Evolutionary conservation across 306 rosid species (phyloP).

Genomic region (Clitoria ternatea): DNA sequence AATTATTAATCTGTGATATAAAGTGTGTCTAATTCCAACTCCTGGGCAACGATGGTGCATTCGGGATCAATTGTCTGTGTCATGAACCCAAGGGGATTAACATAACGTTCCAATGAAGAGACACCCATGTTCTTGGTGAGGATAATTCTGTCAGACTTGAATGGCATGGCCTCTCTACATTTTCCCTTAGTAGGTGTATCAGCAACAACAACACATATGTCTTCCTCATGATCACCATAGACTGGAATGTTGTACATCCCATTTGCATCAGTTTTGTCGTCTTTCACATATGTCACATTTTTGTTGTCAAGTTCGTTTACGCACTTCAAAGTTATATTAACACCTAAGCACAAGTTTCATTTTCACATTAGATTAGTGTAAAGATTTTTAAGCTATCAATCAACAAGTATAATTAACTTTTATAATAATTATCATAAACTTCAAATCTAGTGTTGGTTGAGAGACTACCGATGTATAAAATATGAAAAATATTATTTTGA

Average conservation of each 20-base stretch:
- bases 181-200: neutral
- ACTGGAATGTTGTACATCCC: conserved; percentile 25
- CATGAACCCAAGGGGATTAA: conserved; percentile 61
- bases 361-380: no score
- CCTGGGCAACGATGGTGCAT: conserved; percentile 23
- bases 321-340: conserved; percentile 30
- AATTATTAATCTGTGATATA: neutral
- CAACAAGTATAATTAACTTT: no score
- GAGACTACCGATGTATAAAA: no score
- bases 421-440: no score
- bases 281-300: neutral
- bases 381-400: no score
- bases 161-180: conserved; percentile 18
- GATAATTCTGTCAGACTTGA: conserved; percentile 17
- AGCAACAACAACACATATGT: conserved; percentile 28
- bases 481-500: no score
- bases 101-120: conserved; percentile 29
- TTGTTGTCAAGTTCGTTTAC: neutral
- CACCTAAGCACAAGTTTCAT: conserved; percentile 35
- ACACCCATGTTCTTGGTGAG: conserved; percentile 44
- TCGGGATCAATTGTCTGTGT: neutral
- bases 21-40: conserved; percentile 29
- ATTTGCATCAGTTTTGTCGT: neutral
- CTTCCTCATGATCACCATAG: conserved; percentile 39
- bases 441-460: no score